phyloP scores from a whole-genome alignment of 2,329 filamentous ascomycete species.

The Metarhizium guizhouense region DNA sequence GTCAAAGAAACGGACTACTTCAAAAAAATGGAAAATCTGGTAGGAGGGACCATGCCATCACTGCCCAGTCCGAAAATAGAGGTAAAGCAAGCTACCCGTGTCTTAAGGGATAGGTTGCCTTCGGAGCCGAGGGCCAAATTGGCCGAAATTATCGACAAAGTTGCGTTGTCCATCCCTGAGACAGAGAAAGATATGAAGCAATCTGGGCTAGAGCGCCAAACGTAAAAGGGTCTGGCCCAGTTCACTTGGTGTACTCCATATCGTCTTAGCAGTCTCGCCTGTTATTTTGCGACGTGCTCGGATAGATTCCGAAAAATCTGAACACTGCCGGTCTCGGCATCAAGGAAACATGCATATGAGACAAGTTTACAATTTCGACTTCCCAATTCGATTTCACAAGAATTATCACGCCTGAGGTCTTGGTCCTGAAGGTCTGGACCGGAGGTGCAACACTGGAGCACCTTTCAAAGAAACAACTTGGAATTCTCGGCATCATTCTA shows the following conservation, averaged over 20 bases:
- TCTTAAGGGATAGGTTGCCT: conserved; percentile 1
- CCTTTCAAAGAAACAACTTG: neutral
- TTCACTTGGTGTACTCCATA: neutral
- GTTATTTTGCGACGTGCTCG: neutral
- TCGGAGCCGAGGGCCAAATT: neutral
- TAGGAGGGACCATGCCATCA: conserved; percentile 21
- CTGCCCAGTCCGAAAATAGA: conserved; percentile 7
- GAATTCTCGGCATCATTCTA: neutral
- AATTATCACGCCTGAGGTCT: neutral
- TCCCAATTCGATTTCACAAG: neutral
- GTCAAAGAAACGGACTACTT: conserved; percentile 35
- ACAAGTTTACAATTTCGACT: neutral
- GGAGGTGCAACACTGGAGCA: neutral
- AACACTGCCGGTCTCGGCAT: neutral
- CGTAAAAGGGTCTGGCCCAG: neutral
- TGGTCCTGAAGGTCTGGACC: neutral
- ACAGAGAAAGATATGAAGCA: neutral
- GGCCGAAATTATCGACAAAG: conserved; percentile 1
- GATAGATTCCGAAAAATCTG: neutral
- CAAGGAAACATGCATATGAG: neutral
- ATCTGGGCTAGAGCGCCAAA: neutral
- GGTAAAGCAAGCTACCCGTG: conserved; percentile 8
- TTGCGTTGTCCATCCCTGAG: neutral
- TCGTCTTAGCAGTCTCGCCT: neutral
- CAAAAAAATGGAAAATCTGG: conserved; percentile 26